phyloP scores from a whole-genome alignment of 1,139 yeast genomes.

The Debaryomyces psychrophilus region DNA sequence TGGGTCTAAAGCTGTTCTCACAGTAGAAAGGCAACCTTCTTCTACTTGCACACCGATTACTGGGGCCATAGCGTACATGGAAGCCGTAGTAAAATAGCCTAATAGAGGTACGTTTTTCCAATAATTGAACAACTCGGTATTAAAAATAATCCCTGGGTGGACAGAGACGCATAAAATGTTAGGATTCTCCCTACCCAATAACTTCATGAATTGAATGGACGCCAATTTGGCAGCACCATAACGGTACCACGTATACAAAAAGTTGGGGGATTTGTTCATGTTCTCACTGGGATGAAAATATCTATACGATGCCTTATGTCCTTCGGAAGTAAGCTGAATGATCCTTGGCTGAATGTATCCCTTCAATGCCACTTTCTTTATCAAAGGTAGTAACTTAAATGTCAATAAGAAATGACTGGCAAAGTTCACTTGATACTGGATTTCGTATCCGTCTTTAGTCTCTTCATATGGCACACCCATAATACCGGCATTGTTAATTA shows the following conservation, averaged over 20 bases:
- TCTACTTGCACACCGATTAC: constrained; percentile 35
- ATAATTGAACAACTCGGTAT: constrained; percentile 38
- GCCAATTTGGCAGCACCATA: constrained; percentile 42
- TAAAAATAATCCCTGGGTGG: constrained; percentile 45
- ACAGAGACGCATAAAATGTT: constrained; percentile 37
- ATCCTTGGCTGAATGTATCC: constrained; percentile 32
- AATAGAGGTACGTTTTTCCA: constrained; percentile 34
- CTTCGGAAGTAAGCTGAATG: constrained; percentile 38
- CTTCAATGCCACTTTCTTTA: constrained; percentile 25
- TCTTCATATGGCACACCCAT: constrained; percentile 42
- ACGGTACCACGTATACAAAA: constrained; percentile 34
- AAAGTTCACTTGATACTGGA: constrained; percentile 47
- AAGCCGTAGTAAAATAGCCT: constrained; percentile 23
- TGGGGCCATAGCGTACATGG: constrained; percentile 18
- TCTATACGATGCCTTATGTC: constrained; percentile 30
- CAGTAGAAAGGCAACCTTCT: constrained; percentile 39
- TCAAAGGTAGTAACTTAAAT: constrained; percentile 31
- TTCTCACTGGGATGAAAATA: constrained; percentile 29
- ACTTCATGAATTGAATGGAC: constrained; percentile 33
- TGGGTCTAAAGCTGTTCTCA: constrained; percentile 40
- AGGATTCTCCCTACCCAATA: constrained; percentile 33
- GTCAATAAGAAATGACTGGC: constrained; percentile 41
- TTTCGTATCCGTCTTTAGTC: constrained; percentile 43
- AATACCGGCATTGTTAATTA: constrained; percentile 47
- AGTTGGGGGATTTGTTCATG: constrained; percentile 29